phyloP scores from a whole-genome alignment of 345 rosid genomes.

The Sisymbrium irio region DNA sequence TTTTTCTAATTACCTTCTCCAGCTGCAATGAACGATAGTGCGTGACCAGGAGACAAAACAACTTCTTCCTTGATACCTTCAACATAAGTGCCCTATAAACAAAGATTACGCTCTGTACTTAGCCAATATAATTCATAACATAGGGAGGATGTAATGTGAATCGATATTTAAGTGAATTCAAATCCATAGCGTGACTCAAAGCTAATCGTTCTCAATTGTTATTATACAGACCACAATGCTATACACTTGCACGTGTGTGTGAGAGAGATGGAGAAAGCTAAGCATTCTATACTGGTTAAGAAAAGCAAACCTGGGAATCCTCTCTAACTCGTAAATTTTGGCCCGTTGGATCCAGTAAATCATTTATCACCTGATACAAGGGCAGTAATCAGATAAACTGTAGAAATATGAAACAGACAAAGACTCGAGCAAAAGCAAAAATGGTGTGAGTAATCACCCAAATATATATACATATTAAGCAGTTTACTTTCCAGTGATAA shows the following conservation, averaged over 20 bases:
- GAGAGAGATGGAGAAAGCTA: constrained; percentile 3
- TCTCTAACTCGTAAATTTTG: constrained; percentile 99
- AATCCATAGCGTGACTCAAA: not conserved
- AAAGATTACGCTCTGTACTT: not conserved
- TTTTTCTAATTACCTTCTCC: constrained; percentile 73
- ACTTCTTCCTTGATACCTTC: constrained; percentile 99
- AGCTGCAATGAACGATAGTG: constrained; percentile 95
- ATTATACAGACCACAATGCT: not conserved
- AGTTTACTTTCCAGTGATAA: not conserved
- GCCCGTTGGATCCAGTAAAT: constrained; percentile 97
- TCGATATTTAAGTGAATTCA: not conserved
- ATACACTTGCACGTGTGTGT: not conserved
- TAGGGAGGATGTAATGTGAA: not conserved
- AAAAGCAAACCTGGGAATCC: constrained; percentile 82
- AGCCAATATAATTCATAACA: not conserved
- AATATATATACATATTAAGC: not conserved
- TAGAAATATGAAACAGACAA: constrained; percentile 10
- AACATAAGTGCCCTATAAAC: constrained; percentile 88
- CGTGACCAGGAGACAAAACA: constrained; percentile 98
- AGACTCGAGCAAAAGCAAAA: not conserved
- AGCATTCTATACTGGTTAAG: not conserved
- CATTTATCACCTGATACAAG: constrained; percentile 88
- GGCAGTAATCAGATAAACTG: constrained; percentile 18
- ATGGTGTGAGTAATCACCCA: constrained; percentile 1
- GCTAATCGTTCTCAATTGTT: not conserved